Evolutionary conservation across 1,284 basidiomycete species (phyloP).

Genomic region (Volvariella volvacea): DNA sequence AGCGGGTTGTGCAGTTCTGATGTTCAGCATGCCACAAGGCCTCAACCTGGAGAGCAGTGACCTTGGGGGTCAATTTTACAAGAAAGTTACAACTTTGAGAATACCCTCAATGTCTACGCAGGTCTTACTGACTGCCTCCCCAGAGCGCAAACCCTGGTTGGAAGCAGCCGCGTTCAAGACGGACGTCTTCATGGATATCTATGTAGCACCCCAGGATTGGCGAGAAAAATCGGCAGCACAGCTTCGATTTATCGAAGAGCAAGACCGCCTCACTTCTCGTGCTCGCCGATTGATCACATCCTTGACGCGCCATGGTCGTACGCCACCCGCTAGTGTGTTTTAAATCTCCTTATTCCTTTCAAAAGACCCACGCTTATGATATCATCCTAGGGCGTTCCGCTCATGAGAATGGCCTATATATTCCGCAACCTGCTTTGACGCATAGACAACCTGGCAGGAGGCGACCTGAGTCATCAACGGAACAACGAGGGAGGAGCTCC

Average conservation of each 20-base stretch:
- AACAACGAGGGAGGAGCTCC: slow-evolving; percentile 5
- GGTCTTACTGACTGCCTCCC: slow-evolving; percentile 35
- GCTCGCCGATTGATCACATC: slow-evolving; percentile 47
- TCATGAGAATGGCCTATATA: slow-evolving; percentile 41
- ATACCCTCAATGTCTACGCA: slow-evolving; percentile 43
- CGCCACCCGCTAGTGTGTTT: slow-evolving; percentile 2
- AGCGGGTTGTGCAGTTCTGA: slow-evolving; percentile 45
- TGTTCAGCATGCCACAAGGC: slow-evolving; percentile 54
- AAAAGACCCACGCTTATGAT: slow-evolving; percentile 4
- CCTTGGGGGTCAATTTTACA: slow-evolving; percentile 57
- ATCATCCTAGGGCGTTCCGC: slow-evolving; percentile 18
- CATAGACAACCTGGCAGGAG: background rate
- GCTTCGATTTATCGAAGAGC: slow-evolving; percentile 57
- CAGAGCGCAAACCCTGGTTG: slow-evolving; percentile 50
- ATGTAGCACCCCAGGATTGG: slow-evolving; percentile 59
- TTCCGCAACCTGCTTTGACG: slow-evolving; percentile 45
- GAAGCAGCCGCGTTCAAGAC: slow-evolving; percentile 54
- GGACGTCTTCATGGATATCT: slow-evolving; percentile 64
- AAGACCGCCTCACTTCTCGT: slow-evolving; percentile 67
- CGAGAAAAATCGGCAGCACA: slow-evolving; percentile 47
- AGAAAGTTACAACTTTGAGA: slow-evolving; percentile 50
- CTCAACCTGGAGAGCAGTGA: slow-evolving; percentile 68
- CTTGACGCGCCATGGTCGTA: background rate
- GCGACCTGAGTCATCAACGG: background rate
- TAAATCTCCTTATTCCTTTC: slow-evolving; percentile 10